These are phyloP conservation scores for Punica granatum DNA, from an alignment of 345 rosid species.

Conservation along the genomic window DNA sequence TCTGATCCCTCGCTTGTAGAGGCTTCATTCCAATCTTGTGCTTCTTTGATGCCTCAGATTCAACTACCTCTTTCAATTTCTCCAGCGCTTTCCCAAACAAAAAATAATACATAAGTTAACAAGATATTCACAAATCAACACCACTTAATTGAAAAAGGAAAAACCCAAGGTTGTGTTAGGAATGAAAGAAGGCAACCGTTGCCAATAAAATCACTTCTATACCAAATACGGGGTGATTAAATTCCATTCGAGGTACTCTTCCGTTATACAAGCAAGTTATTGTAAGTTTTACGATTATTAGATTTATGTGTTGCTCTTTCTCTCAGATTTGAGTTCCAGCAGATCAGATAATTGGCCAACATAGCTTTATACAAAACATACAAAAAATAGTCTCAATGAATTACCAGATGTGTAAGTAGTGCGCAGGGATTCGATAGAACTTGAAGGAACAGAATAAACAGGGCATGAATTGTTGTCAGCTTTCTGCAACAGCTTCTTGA, in stretches of 20 bases:
- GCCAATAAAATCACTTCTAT: background rate
- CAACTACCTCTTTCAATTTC: conserved; percentile 62
- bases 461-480: conserved; percentile 61
- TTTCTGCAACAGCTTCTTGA: conserved; percentile 63
- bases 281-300: background rate
- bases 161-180: background rate
- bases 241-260: background rate
- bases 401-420: conserved; percentile 57
- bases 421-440: conserved; percentile 42
- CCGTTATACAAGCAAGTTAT: background rate
- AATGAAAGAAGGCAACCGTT: background rate
- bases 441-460: conserved; percentile 35
- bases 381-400: conserved; percentile 11
- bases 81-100: conserved; percentile 45
- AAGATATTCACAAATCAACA: background rate
- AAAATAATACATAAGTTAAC: conserved; percentile 1
- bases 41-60: conserved; percentile 57
- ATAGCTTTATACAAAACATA: background rate
- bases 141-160: background rate
- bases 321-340: background rate
- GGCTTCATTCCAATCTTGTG: conserved; percentile 36
- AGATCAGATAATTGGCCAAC: background rate
- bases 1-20: conserved; percentile 23
- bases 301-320: background rate
- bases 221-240: background rate